phyloP scores from a whole-genome alignment of 306 rosid genomes.

The Acacia acuminata region DNA sequence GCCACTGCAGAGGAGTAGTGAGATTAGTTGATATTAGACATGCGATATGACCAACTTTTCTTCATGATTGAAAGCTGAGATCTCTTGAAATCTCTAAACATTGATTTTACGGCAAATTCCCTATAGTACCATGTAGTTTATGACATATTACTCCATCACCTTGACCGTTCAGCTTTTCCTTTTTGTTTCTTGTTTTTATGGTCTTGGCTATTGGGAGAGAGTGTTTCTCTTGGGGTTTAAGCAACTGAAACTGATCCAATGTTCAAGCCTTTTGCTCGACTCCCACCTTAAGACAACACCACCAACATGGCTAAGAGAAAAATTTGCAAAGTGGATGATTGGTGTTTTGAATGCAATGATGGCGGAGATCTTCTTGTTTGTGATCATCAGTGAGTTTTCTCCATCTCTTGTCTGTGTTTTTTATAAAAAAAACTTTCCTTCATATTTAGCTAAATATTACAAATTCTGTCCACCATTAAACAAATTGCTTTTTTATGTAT shows the following conservation, averaged over 20 bases:
- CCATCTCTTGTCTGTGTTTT: not conserved
- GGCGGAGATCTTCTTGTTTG: conserved; percentile 48
- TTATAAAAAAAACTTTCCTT: too few relatives aligned
- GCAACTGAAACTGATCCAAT: not conserved
- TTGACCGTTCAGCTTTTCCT: not conserved
- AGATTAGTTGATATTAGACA: too few relatives aligned
- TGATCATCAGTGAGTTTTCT: conserved; percentile 29
- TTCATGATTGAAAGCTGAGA: too few relatives aligned
- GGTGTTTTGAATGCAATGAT: conserved; percentile 53
- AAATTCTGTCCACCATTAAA: not conserved
- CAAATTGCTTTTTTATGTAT: not conserved
- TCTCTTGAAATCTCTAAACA: too few relatives aligned
- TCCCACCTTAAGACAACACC: too few relatives aligned
- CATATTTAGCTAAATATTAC: not conserved
- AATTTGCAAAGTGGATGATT: not conserved
- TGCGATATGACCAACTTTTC: too few relatives aligned
- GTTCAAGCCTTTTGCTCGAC: not conserved
- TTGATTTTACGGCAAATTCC: too few relatives aligned
- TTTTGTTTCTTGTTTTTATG: not conserved
- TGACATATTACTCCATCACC: not conserved
- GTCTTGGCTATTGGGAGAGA: not conserved
- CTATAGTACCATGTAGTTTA: too few relatives aligned
- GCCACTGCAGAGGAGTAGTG: too few relatives aligned
- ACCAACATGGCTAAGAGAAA: not conserved
- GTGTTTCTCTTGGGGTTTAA: not conserved